Evolutionary conservation across 192 early-diverging fungal species (phyloP).

Genomic region (Coemansia sp.): DNA sequence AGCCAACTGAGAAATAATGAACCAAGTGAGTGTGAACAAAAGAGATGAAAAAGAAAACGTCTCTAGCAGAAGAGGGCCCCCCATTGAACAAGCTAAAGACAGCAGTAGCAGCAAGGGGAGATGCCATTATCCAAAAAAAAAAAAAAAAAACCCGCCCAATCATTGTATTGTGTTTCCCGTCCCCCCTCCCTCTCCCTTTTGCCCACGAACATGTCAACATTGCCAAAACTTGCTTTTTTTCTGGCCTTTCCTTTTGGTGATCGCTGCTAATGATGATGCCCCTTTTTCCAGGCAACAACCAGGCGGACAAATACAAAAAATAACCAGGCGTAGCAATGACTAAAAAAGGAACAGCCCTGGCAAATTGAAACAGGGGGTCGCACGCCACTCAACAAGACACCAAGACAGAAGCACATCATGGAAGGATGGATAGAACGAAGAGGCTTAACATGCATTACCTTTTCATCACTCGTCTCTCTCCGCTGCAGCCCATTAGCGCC

Average conservation of each 20-base stretch:
- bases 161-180: constrained; percentile 8
- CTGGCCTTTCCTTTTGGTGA: not conserved
- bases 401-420: not conserved
- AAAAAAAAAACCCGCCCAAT: too few species aligned
- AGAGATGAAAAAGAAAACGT: not conserved
- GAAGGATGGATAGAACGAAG: not conserved
- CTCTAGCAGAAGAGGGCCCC: not conserved
- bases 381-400: not conserved
- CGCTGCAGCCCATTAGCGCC: constrained; percentile 28
- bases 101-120: not conserved
- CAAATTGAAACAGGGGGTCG: too few species aligned
- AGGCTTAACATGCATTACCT: constrained; percentile 28
- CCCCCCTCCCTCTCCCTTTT: not conserved
- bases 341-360: too few species aligned
- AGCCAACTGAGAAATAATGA: not conserved
- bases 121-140: not conserved
- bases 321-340: not conserved
- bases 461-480: constrained; percentile 42
- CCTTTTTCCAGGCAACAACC: not conserved
- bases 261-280: not conserved
- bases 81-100: constrained; percentile 2
- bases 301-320: too few species aligned
- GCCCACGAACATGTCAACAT: constrained; percentile 2
- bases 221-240: constrained; percentile 3
- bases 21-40: constrained; percentile 2